A percentile compares a stretch with the other conserved stretches of the same genome.
These are phyloP conservation scores for Aurinia saxatilis DNA, from an alignment of 345 rosid species.

Conservation along the genomic window DNA sequence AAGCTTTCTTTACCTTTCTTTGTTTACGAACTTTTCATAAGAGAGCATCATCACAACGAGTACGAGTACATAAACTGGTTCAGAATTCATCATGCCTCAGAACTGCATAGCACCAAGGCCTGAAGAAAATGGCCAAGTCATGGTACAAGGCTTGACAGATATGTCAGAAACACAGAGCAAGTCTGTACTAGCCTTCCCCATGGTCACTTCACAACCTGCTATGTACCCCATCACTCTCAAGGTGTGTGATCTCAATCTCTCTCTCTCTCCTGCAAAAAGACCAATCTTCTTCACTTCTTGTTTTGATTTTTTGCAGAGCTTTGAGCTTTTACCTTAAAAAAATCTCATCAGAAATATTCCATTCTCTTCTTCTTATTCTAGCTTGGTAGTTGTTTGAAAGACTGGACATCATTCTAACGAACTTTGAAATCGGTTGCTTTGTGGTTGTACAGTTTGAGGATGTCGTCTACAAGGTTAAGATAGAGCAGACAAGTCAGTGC, in stretches of 20 bases:
- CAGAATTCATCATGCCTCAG: constrained; percentile 35
- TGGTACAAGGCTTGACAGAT: constrained; percentile 33
- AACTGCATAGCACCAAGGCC: constrained; percentile 53
- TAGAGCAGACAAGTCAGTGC: constrained; percentile 44
- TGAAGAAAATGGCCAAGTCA: constrained; percentile 33
- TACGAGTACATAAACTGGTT: constrained; percentile 3
- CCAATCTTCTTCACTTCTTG: not conserved
- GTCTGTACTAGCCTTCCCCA: constrained; percentile 38
- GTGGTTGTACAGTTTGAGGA: constrained; percentile 78
- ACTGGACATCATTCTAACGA: not conserved
- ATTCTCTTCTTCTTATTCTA: not conserved
- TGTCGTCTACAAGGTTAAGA: constrained; percentile 74
- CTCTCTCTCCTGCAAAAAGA: constrained; percentile 3
- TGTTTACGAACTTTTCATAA: constrained; percentile 6
- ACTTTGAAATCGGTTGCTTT: not conserved
- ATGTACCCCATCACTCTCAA: constrained; percentile 67
- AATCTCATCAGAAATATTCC: not conserved
- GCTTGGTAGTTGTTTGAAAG: not conserved
- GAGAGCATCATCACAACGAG: constrained; percentile 5
- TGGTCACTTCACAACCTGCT: constrained; percentile 37
- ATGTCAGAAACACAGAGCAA: constrained; percentile 39
- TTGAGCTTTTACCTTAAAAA: not conserved
- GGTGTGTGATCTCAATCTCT: constrained; percentile 36
- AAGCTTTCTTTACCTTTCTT: constrained; percentile 20
- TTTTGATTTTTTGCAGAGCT: not conserved